These are phyloP conservation scores for Pseudisothecium myosuroides DNA, from an alignment of 225 moss, liverwort and hornwort species.

Conservation along the genomic window DNA sequence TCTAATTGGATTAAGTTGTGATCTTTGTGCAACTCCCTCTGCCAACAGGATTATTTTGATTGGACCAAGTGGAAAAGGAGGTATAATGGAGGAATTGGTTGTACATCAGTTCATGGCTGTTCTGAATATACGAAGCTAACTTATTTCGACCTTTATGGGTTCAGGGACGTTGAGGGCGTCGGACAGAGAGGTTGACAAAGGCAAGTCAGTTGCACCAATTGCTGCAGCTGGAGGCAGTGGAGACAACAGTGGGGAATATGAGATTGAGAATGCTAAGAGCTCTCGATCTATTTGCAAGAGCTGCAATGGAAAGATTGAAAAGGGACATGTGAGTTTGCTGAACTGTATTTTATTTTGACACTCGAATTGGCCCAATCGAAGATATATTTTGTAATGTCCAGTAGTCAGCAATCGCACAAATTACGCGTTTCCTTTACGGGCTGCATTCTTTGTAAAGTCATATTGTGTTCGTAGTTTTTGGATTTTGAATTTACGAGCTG, in stretches of 20 bases:
- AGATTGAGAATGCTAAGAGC: constrained; percentile 87
- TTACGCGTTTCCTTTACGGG: neutral
- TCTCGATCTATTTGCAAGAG: constrained; percentile 79
- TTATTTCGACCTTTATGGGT: neutral
- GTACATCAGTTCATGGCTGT: neutral
- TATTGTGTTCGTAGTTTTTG: neutral
- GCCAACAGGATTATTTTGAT: neutral
- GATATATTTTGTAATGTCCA: neutral
- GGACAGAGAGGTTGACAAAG: constrained; percentile 34
- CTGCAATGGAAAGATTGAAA: constrained; percentile 73
- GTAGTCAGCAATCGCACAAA: neutral
- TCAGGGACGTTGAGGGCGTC: constrained; percentile 22
- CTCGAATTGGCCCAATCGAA: neutral
- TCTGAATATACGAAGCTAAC: neutral
- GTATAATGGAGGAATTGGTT: neutral
- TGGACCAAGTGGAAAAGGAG: neutral
- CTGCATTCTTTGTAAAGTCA: neutral
- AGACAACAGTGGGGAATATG: constrained; percentile 66
- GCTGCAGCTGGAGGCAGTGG: constrained; percentile 29
- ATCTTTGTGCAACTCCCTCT: neutral
- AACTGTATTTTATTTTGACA: neutral
- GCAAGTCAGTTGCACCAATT: constrained; percentile 30
- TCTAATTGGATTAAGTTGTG: neutral
- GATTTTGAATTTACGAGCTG: neutral
- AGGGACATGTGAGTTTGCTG: constrained; percentile 56